Evolutionary conservation across 345 rosid genomes (phyloP), one percentile per base, ranked within the genome.

Genomic region (Pelargonium nanum): DNA sequence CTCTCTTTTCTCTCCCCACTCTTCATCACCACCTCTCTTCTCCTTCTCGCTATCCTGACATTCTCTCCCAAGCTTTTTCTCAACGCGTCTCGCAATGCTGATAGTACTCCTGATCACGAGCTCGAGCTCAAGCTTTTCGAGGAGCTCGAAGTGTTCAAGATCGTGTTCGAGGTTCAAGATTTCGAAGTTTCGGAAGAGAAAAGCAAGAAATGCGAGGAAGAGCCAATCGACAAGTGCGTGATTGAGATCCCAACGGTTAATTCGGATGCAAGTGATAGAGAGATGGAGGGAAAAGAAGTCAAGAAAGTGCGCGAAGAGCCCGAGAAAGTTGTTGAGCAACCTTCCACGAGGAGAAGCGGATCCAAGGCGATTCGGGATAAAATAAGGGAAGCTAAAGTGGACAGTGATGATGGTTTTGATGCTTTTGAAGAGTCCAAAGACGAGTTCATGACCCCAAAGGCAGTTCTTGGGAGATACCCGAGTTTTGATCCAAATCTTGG

Each of bases 1-100:
- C 75, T 85, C 25, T 81, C 95, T 61, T 89, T 83, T 52, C 89
- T 92, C 19, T 87, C 91, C 44, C 98, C 98, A 57, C 93, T 92
- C 57, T 79, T 92, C 62, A 32, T 82, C 60, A 87, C 96, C 53
- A 85, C 98, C 20, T 72, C 85, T 48, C 89, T 92, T 57, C 57
- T 87, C 40, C 84, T 92, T 70, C 81, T 87, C 0, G 74, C 86
- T 15, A 76, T 85, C 44, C 59, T 84, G 60, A 85, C 91, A 50
- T 22, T 81, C 30, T 70, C 81, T 57, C 81, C 75, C 45, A 58
- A 40, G 58, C 68, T 72, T 25, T 64, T 64, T 56, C 58, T 48
- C 16, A 75, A 70, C 22, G 45, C 32, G 24, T 56, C 50, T 24
- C 50, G 52, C 56, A 22, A 65, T 51, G 74, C 17, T 21, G 68